Percentiles rank a stretch among this genome's conserved stretches.
Conservation (phyloP, 1,139 yeast genomes). For the Pichia kudriavzevii region DNA sequence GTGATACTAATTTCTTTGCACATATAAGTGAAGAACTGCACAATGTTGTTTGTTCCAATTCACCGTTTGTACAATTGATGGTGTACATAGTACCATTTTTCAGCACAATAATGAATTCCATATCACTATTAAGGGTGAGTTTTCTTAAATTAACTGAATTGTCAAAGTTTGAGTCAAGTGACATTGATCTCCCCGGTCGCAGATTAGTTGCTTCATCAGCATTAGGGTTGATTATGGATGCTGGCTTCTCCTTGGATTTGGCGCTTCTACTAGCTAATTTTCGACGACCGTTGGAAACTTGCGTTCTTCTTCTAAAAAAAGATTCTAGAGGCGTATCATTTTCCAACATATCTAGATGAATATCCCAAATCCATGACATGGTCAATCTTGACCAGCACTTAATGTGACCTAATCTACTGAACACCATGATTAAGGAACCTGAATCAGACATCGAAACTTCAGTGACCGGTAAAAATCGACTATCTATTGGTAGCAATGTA, state of each 20-base stretch:
- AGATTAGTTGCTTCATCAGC: constrained; percentile 1
- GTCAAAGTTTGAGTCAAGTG: constrained; percentile 27
- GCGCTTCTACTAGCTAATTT: constrained; percentile 12
- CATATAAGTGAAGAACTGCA: constrained; percentile 33
- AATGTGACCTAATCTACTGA: constrained; percentile 44
- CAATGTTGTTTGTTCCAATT: constrained; percentile 22
- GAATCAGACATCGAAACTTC: constrained; percentile 52
- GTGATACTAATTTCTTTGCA: constrained; percentile 54
- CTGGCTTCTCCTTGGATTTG: neutral
- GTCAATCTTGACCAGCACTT: constrained; percentile 53
- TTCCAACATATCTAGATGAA: constrained; percentile 27
- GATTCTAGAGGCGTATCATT: constrained; percentile 41
- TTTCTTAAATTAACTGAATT: constrained; percentile 20
- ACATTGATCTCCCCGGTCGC: constrained; percentile 19
- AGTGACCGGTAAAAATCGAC: constrained; percentile 62
- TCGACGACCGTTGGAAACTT: constrained; percentile 8
- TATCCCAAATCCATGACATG: constrained; percentile 49
- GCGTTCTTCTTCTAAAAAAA: constrained; percentile 43
- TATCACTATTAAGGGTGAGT: constrained; percentile 20
- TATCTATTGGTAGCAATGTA: constrained; percentile 35
- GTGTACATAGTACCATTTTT: constrained; percentile 41
- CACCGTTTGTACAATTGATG: constrained; percentile 44
- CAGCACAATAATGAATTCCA: constrained; percentile 35
- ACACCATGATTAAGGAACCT: constrained; percentile 52
- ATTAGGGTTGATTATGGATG: neutral